These are phyloP conservation scores for Plantago rigida DNA, from an alignment of 305 asterid species.

Conservation along the genomic window DNA sequence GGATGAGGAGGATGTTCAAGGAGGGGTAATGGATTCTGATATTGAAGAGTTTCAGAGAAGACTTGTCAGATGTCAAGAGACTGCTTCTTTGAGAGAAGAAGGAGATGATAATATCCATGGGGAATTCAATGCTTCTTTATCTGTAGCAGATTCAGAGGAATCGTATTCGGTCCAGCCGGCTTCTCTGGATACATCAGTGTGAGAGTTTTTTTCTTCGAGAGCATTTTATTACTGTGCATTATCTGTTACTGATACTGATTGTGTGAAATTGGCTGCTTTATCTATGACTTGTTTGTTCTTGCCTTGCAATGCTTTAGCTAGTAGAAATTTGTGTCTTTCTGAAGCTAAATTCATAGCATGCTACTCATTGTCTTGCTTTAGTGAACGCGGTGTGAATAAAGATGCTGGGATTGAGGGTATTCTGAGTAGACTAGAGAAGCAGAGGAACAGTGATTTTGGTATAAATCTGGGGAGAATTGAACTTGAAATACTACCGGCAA, in stretches of 20 bases:
- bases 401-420: conserved; percentile 63
- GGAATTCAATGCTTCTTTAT: conserved; percentile 25
- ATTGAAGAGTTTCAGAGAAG: conserved; percentile 45
- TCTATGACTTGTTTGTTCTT: conserved; percentile 4
- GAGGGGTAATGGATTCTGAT: conserved; percentile 30
- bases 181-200: conserved; percentile 44
- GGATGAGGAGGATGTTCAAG: conserved; percentile 40
- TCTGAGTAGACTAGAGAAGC: conserved; percentile 67
- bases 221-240: no score
- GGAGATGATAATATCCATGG: conserved; percentile 14
- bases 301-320: background rate
- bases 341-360: conserved; percentile 13
- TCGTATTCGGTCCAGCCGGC: conserved; percentile 31
- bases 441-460: conserved; percentile 52
- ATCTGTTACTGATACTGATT: background rate
- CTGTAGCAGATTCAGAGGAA: conserved; percentile 28
- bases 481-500: conserved; percentile 30
- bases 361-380: conserved; percentile 29
- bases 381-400: conserved; percentile 43
- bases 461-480: conserved; percentile 34
- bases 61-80: conserved; percentile 33
- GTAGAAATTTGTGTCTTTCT: conserved; percentile 1
- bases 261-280: conserved; percentile 13
- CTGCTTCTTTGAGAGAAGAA: conserved; percentile 29
- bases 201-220: conserved; percentile 36